phyloP scores from a whole-genome alignment of 768 basidiomycete species.

The Leucosporidium yakuticum region DNA sequence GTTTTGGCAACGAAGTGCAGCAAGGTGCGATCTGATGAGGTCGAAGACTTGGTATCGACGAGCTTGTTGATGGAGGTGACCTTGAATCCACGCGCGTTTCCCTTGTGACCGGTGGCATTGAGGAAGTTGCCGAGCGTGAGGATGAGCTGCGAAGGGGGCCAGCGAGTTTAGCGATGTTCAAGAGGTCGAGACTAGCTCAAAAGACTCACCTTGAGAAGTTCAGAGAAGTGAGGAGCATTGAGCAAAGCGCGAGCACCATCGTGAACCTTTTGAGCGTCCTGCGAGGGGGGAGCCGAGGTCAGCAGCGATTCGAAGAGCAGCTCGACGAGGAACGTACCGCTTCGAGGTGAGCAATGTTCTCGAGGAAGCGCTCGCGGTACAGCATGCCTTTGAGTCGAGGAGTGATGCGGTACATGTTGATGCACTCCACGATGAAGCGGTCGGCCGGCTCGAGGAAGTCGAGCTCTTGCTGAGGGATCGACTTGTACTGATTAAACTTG shows the following conservation, averaged over 20 bases:
- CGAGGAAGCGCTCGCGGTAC: conserved; percentile 80
- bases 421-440: conserved; percentile 91
- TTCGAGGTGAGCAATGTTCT: conserved; percentile 53
- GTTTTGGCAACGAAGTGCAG: conserved; percentile 90
- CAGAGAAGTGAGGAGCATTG: conserved; percentile 79
- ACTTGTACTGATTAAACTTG: conserved; percentile 82
- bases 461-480: conserved; percentile 77
- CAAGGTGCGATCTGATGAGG: conserved; percentile 64
- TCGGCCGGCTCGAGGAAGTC: conserved; percentile 87
- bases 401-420: conserved; percentile 81
- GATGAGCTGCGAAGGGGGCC: conserved; percentile 61
- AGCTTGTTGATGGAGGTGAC: conserved; percentile 98
- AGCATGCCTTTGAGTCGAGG: conserved; percentile 94
- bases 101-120: conserved; percentile 93
- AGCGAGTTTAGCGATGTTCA: background rate
- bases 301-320: conserved; percentile 10
- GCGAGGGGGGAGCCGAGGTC: conserved; percentile 7
- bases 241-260: conserved; percentile 74
- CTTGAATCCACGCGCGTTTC: conserved; percentile 94
- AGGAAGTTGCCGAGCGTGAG: conserved; percentile 95
- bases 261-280: conserved; percentile 74
- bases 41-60: conserved; percentile 90
- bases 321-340: conserved; percentile 53
- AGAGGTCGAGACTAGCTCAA: background rate
- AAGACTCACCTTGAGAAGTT: conserved; percentile 67